Base-by-base conservation (phyloP, 2,329 filamentous ascomycete genomes). In the Rhinocladiella mackenziei region DNA sequence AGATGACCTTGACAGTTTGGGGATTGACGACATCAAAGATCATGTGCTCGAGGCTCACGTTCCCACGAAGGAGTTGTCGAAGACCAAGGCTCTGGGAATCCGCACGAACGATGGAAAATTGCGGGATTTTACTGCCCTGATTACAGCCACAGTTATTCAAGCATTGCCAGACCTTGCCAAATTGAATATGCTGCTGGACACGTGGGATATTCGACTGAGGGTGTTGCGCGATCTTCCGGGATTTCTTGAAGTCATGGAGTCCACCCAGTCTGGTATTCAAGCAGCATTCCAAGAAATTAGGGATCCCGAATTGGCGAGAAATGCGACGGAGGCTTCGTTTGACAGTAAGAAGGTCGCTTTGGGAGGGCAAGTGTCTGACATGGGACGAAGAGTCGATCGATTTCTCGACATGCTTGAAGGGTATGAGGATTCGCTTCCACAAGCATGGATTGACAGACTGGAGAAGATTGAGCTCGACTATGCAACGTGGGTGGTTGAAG, bases 141-240 rank as follows among this genome's bases (percentile, higher is more conserved):
- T 97, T 44, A 96, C 92, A 1, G 86, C 89, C 19, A 94, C 91
- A 23, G 85, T 95, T 13, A 69, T 98, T n/a, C 86, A 92, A 60
- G 81, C 88, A 3, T 73, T 98, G 14, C 92, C 92, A 1, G 83
- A 85, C 47, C 69, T 96, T 30, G 84, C 87, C 7, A 81, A 77
- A 42, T 67, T 98, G 15, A 81, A 80, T 42, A 75, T 77, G 6
- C 66, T 94, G n/a, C 71, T 97, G 37, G 78, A 81, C 43, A 75
- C 76, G 2, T 98, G 92, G 92, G 81, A 76, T 18, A 74, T 85
- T 29, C 83, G 92, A 14, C 68, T 97, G 10, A 68, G 77, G 1
- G 82, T 96, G 4, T 69, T 96, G 28, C 78, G 80, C 38, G 82
- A 83, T 56, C 77, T 91, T 0, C 86, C 91, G 0, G 67, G 71